Evolutionary conservation across 495 filamentous ascomycete genomes (phyloP).

Genomic region (Rusavskia elegans): DNA sequence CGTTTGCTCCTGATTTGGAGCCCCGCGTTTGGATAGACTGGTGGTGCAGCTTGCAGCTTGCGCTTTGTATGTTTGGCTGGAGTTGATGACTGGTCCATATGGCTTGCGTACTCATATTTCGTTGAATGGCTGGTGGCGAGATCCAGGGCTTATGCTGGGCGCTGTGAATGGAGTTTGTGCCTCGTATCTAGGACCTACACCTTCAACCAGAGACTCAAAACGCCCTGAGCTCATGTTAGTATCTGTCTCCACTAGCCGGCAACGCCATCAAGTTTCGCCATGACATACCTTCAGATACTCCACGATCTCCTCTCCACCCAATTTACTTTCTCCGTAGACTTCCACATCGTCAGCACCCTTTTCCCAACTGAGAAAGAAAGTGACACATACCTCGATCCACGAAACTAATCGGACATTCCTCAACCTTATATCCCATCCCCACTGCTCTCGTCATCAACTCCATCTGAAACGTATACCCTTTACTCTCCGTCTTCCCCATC

Average conservation of each 20-base stretch:
- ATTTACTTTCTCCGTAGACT: constrained; percentile 87
- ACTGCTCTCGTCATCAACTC: constrained; percentile 91
- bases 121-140: too few species aligned
- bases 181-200: constrained; percentile 29
- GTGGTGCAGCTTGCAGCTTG: too few species aligned
- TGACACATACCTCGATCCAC: constrained; percentile 48
- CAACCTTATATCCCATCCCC: constrained; percentile 77
- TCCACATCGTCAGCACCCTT: too few species aligned
- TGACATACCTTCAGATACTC: constrained; percentile 61
- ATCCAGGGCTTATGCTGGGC: too few species aligned
- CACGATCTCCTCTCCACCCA: constrained; percentile 92
- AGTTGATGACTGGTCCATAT: too few species aligned
- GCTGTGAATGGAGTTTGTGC: too few species aligned
- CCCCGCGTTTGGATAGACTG: too few species aligned
- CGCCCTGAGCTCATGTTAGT: constrained; percentile 31
- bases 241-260: too few species aligned
- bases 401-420: constrained; percentile 89
- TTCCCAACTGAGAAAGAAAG: background rate
- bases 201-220: constrained; percentile 76
- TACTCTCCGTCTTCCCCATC: constrained; percentile 70
- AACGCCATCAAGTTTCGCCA: background rate
- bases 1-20: too few species aligned
- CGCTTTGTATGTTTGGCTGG: too few species aligned
- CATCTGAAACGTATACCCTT: constrained; percentile 99
- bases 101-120: too few species aligned